Conservation (phyloP, 2,329 filamentous ascomycete genomes). For the Ascochyta pisi region DNA sequence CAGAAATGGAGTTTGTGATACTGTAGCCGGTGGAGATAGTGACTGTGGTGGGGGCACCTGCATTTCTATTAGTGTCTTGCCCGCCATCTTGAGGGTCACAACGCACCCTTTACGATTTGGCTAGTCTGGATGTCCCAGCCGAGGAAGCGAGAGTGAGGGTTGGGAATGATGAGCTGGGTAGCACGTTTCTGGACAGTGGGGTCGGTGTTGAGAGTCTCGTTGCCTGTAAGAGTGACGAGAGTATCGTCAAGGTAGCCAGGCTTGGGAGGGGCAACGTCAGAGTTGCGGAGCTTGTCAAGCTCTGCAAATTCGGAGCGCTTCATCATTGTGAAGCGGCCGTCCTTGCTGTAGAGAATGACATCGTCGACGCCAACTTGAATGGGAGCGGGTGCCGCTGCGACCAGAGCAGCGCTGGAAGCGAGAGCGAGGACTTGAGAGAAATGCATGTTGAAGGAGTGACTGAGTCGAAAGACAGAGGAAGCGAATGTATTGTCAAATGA, state of each 20-base stretch:
- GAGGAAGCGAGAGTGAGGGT: slow-evolving; percentile 38
- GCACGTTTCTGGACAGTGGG: slow-evolving; percentile 25
- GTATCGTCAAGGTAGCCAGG: slow-evolving; percentile 25
- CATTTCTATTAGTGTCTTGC: neutral
- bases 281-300: slow-evolving; percentile 24
- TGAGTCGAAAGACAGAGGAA: slow-evolving; percentile 1
- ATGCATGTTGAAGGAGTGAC: slow-evolving; percentile 27
- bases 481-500: slow-evolving; percentile 1
- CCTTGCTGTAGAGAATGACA: slow-evolving; percentile 34
- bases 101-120: slow-evolving; percentile 37
- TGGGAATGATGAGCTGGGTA: slow-evolving; percentile 29
- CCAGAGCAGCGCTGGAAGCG: slow-evolving; percentile 21
- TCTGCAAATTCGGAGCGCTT: slow-evolving; percentile 32
- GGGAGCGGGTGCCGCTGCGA: slow-evolving; percentile 22
- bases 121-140: slow-evolving; percentile 53
- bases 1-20: slow-evolving; percentile 43
- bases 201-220: slow-evolving; percentile 9
- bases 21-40: slow-evolving; percentile 46
- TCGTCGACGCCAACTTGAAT: slow-evolving; percentile 31
- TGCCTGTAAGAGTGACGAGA: slow-evolving; percentile 17
- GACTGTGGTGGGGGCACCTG: slow-evolving; percentile 33
- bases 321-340: slow-evolving; percentile 31
- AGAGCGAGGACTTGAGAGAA: slow-evolving; percentile 24
- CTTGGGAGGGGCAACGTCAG: slow-evolving; percentile 23
- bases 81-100: no score